Evolutionary conservation across 805 yeast genomes (phyloP).

Genomic region (Zygoascus bituminiphila): DNA sequence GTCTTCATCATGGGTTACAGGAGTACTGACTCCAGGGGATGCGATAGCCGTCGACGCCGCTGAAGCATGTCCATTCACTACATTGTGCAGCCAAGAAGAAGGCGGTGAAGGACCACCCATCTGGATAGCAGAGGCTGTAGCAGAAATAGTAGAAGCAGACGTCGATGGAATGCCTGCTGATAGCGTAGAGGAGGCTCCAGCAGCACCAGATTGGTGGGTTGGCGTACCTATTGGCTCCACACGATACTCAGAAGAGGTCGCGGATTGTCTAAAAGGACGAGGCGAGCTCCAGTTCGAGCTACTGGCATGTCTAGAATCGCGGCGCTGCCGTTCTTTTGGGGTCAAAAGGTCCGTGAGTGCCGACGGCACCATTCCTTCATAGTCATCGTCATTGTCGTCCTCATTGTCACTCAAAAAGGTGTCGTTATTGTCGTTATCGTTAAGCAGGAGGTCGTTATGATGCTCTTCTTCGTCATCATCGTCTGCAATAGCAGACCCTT

Average conservation of each 20-base stretch:
- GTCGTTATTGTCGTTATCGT: not conserved
- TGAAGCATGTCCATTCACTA: not conserved
- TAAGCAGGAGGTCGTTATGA: not conserved
- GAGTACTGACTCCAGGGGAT: not conserved
- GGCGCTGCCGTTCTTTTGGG: constrained; percentile 66
- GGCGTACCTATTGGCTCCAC: constrained; percentile 2
- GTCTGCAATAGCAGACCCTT: constrained; percentile 32
- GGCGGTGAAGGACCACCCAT: not conserved
- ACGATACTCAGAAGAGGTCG: not conserved
- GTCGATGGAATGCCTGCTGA: not conserved
- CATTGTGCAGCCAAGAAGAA: not conserved
- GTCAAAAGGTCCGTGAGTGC: constrained; percentile 73
- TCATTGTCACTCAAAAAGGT: constrained; percentile 1
- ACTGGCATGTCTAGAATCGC: constrained; percentile 8
- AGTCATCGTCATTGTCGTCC: constrained; percentile 37
- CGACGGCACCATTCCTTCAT: constrained; percentile 69
- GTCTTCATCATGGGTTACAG: constrained; percentile 11
- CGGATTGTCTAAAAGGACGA: not conserved
- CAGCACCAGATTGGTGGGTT: not conserved
- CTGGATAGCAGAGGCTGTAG: constrained; percentile 1
- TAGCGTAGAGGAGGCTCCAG: not conserved
- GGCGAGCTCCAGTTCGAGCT: constrained; percentile 13
- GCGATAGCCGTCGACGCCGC: constrained; percentile 3
- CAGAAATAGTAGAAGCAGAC: no score
- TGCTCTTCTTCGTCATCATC: constrained; percentile 37